Evolutionary conservation across 2,329 filamentous ascomycete species (phyloP), one percentile per base, ranked within the genome.

Genomic region (Ascochyta lentis): DNA sequence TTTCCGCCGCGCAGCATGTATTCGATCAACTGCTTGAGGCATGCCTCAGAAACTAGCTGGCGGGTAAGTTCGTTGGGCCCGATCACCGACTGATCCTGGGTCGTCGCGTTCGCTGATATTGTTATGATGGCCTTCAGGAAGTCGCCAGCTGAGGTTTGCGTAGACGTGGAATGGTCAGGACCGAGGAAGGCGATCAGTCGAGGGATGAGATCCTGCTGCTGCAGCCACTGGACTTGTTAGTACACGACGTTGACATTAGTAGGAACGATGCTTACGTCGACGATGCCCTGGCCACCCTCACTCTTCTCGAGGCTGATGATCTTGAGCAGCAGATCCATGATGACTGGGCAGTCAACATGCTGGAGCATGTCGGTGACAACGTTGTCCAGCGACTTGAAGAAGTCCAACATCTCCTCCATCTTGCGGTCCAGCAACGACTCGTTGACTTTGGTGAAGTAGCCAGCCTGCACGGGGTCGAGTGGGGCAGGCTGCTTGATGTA

Each of bases 101-200:
- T 95, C 1, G 94, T 97, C 3, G 95, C 95, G 71, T 99, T 99
- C 58, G 95, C 95, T 1, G 95, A 98, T 55, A 99, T 97, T 24
- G 95, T 99, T 64, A 99, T 98, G 72, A 99, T 97, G 38, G 95
- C 95, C 76, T 99, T 99, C 68, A 99, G 85, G 66, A 99, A 99
- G 73, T 99, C 95, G 39, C 95, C 95, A 0, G 95, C 95, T 0
- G 95, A 96, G 0, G 95, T 98, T 75, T 99, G 95, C 2, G 95
- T 96, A 1, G 94, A 91, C 75, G 92, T 91, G 60, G 88, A 90
- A 70, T 96, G 88, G 58, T 96, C 87, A 1, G 92, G 88, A 2
- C 91, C 89, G 22, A 99, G 85, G 75, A 93, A 97, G 5, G 91
- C 90, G 1, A 99, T 85, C 2, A 99, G 83, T 3, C 86, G 89